A percentile compares a stretch with the other conserved stretches of the same genome.
phyloP scores from a whole-genome alignment of 495 filamentous ascomycete species.

The Parathielavia appendiculata region DNA sequence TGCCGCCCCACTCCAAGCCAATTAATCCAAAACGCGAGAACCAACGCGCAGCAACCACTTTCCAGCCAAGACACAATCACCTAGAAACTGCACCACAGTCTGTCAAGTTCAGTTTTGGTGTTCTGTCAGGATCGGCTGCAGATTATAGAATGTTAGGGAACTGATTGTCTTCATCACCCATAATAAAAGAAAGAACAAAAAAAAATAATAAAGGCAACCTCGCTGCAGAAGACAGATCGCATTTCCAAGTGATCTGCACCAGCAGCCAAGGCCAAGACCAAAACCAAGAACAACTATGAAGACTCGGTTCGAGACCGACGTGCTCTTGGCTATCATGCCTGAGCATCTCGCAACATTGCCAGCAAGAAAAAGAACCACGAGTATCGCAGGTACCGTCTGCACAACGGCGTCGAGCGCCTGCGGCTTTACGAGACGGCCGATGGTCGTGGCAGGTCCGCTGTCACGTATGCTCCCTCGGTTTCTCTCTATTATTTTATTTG shows the following conservation, averaged over 20 bases:
- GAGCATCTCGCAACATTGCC: conserved; percentile 12
- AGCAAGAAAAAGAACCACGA: conserved; percentile 13
- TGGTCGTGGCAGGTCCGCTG: background rate
- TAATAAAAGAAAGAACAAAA: too few relatives aligned
- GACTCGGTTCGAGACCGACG: conserved; percentile 4
- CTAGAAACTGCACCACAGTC: too few relatives aligned
- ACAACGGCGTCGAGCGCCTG: background rate
- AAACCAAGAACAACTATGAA: background rate
- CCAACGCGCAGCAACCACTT: too few relatives aligned
- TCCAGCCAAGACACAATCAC: too few relatives aligned
- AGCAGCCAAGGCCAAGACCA: background rate
- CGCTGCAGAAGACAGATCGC: background rate
- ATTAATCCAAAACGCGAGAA: too few relatives aligned
- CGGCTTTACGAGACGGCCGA: conserved; percentile 9
- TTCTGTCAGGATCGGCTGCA: too few relatives aligned
- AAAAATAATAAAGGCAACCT: too few relatives aligned
- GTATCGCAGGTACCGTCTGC: conserved; percentile 9
- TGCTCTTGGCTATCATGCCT: conserved; percentile 7
- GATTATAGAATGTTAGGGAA: too few relatives aligned
- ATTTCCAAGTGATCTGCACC: background rate
- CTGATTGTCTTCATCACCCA: too few relatives aligned
- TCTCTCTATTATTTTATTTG: background rate
- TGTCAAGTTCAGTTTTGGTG: too few relatives aligned
- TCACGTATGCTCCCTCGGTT: conserved; percentile 3
- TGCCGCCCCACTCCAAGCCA: too few relatives aligned